phyloP scores from a whole-genome alignment of 2,329 filamentous ascomycete species.

The Rachicladosporium sp. region DNA sequence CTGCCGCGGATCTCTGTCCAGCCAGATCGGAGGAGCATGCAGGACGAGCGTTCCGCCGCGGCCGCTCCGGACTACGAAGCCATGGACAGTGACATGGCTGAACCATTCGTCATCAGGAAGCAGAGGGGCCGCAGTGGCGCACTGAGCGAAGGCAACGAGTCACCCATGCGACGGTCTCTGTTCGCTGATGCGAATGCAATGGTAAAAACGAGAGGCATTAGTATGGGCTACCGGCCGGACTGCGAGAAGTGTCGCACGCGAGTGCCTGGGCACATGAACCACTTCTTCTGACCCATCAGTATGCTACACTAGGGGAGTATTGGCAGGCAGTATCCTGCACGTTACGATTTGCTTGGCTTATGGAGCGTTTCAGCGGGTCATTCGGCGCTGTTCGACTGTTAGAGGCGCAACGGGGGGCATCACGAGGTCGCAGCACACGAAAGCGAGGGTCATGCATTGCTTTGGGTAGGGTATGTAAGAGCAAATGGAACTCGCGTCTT shows the following conservation, averaged over 20 bases:
- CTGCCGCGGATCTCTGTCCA: constrained; percentile 2
- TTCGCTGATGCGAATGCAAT: constrained; percentile 3
- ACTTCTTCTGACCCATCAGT: constrained; percentile 22
- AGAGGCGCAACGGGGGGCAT: too few relatives aligned
- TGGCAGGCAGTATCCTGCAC: too few relatives aligned
- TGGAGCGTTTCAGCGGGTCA: too few relatives aligned
- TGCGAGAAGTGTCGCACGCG: constrained; percentile 36
- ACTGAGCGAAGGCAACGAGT: constrained; percentile 17
- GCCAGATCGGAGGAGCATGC: not conserved
- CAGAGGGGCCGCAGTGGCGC: constrained; percentile 25
- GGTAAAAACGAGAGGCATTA: constrained; percentile 27
- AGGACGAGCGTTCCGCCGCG: not conserved
- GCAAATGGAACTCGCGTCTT: too few relatives aligned
- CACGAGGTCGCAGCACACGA: too few relatives aligned
- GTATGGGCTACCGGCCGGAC: constrained; percentile 38
- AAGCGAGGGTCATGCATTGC: too few relatives aligned
- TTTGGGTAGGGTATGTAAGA: too few relatives aligned
- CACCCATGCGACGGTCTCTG: constrained; percentile 10
- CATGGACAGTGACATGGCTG: constrained; percentile 4
- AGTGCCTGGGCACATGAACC: constrained; percentile 39
- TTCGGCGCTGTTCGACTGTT: too few relatives aligned
- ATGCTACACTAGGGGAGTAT: too few relatives aligned
- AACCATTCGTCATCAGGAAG: constrained; percentile 20
- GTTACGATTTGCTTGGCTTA: too few relatives aligned
- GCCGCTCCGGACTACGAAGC: not conserved